Evolutionary conservation across 164 flowering plant genomes (phyloP).

Genomic region (Vitis cinerea): DNA sequence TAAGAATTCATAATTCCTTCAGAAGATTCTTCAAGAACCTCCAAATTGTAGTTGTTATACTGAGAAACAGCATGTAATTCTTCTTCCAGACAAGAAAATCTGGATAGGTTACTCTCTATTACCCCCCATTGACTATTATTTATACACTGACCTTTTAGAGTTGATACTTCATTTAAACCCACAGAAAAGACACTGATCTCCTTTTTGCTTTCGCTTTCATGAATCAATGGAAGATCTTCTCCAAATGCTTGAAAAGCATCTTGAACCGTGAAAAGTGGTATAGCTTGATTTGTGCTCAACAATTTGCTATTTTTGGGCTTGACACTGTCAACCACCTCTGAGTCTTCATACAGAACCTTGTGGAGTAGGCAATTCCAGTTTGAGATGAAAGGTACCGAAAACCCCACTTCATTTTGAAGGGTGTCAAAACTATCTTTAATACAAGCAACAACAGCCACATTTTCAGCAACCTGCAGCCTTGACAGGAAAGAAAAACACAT

Average conservation of each 20-base stretch:
- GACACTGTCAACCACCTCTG: conserved; percentile 9
- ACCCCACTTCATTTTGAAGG: conserved; percentile 19
- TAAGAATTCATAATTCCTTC: conserved; percentile 17
- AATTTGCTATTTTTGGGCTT: conserved; percentile 4
- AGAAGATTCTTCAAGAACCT: conserved; percentile 8
- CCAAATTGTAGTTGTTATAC: conserved; percentile 6
- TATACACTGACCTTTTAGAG: conserved; percentile 11
- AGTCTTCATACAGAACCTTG: conserved; percentile 12
- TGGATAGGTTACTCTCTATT: conserved; percentile 17
- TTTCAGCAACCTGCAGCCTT: conserved; percentile 57
- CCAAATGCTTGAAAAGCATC: conserved; percentile 21
- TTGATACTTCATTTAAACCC: conserved; percentile 12
- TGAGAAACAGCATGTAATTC: conserved; percentile 14
- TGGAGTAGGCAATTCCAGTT: conserved; percentile 1
- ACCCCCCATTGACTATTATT: conserved; percentile 16
- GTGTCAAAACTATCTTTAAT: conserved; percentile 41
- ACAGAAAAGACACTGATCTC: conserved; percentile 5
- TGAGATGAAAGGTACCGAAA: conserved; percentile 11
- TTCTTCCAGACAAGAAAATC: conserved; percentile 28
- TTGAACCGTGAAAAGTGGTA: conserved; percentile 15
- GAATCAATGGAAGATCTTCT: conserved; percentile 9
- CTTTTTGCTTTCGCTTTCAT: conserved; percentile 10
- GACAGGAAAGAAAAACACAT: conserved; percentile 6
- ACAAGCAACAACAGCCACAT: conserved; percentile 36
- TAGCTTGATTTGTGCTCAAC: conserved; percentile 17